These are phyloP conservation scores for Centaurea solstitialis DNA, from an alignment of 129 eudicot species.

Conservation along the genomic window DNA sequence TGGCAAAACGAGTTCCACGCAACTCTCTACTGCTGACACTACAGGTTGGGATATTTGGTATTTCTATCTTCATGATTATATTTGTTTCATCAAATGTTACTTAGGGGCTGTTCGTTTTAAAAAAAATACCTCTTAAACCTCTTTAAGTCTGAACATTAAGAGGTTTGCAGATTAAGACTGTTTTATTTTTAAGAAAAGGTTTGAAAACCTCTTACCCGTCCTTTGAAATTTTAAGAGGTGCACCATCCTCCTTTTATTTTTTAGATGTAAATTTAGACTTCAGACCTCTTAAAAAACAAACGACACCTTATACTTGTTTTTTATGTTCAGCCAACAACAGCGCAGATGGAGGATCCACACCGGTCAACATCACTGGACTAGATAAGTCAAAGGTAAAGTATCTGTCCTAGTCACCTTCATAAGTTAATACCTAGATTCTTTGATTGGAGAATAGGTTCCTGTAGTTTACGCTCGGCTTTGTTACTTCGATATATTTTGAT, in stretches of 20 bases:
- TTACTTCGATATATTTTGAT: neutral
- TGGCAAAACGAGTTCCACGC: slow-evolving; percentile 47
- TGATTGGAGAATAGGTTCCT: neutral
- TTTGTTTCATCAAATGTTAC: neutral
- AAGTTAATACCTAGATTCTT: neutral
- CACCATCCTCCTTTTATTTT: too few relatives aligned
- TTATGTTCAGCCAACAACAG: slow-evolving; percentile 31
- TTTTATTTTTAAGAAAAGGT: too few relatives aligned
- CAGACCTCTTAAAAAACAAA: too few relatives aligned
- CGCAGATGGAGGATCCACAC: slow-evolving; percentile 39
- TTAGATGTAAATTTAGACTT: too few relatives aligned
- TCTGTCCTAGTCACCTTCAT: slow-evolving; percentile 2
- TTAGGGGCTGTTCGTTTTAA: neutral
- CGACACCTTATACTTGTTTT: neutral
- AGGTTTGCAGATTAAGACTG: too few relatives aligned
- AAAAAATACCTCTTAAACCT: too few relatives aligned
- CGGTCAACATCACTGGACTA: slow-evolving; percentile 23
- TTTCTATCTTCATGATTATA: slow-evolving; percentile 6
- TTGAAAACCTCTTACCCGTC: too few relatives aligned
- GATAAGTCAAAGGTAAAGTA: slow-evolving; percentile 76
- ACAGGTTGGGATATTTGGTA: slow-evolving; percentile 49
- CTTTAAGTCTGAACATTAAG: too few relatives aligned
- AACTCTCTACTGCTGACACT: slow-evolving; percentile 48
- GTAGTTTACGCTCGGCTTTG: neutral
- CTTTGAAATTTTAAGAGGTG: too few relatives aligned